phyloP scores from a whole-genome alignment of 768 basidiomycete genomes.

The Tricholoma bakamatsutake region DNA sequence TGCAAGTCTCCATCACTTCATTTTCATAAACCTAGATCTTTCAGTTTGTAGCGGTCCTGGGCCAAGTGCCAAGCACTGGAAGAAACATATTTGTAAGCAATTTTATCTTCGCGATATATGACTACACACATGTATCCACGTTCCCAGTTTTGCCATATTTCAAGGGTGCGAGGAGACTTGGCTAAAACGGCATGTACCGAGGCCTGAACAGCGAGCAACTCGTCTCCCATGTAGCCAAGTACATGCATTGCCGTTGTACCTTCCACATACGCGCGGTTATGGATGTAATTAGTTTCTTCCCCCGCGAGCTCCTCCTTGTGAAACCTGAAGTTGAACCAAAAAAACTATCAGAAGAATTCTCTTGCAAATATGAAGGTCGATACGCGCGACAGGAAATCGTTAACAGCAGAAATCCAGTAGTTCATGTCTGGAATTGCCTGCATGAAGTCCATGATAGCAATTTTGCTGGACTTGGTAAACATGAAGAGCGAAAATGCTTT shows the following conservation, averaged over 20 bases:
- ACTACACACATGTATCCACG: conserved; percentile 11
- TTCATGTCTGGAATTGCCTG: conserved; percentile 17
- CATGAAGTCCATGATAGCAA: conserved; percentile 12
- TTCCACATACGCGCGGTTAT: conserved; percentile 10
- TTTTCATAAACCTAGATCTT: background rate
- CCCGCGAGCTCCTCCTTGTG: conserved; percentile 19
- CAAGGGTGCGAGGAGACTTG: background rate
- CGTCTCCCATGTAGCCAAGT: conserved; percentile 10
- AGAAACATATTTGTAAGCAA: background rate
- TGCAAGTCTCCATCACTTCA: no score
- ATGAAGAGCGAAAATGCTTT: conserved; percentile 12
- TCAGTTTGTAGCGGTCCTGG: conserved; percentile 6
- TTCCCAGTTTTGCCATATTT: conserved; percentile 9
- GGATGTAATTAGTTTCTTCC: conserved; percentile 15
- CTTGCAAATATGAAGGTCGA: background rate
- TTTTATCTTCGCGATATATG: no score
- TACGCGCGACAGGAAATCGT: conserved; percentile 20
- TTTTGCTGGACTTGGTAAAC: conserved; percentile 11
- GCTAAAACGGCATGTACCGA: conserved; percentile 2
- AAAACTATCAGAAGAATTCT: background rate
- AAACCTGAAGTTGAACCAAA: conserved; percentile 6
- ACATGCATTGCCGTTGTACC: conserved; percentile 3
- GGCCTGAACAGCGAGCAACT: conserved; percentile 5
- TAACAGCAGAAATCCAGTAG: conserved; percentile 11
- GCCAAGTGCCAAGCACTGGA: conserved; percentile 7